phyloP scores from a whole-genome alignment of 1,284 basidiomycete genomes.

The Ceratobasidium papillatum region DNA sequence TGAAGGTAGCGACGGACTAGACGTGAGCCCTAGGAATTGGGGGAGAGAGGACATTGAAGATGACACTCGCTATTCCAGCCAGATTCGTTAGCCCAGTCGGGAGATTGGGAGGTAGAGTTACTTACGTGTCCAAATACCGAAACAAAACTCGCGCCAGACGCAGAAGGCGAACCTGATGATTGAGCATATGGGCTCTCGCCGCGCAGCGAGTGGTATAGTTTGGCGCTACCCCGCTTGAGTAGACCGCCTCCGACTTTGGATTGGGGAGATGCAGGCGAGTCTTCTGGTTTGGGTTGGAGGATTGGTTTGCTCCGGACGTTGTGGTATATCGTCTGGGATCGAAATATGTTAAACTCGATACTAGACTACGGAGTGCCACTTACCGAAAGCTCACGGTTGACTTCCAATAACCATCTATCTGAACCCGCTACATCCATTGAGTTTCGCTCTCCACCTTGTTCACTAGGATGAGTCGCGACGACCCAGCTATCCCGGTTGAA shows the following conservation, averaged over 20 bases:
- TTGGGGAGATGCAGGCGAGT: slow-evolving; percentile 1
- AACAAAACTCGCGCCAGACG: slow-evolving; percentile 40
- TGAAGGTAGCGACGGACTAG: slow-evolving; percentile 27
- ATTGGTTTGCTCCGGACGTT: slow-evolving; percentile 24
- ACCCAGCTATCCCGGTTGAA: slow-evolving; percentile 35
- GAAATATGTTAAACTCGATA: background rate
- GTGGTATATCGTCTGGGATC: slow-evolving; percentile 25
- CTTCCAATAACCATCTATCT: slow-evolving; percentile 21
- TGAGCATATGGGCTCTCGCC: slow-evolving; percentile 39
- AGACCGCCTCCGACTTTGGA: slow-evolving; percentile 13
- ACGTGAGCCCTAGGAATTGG: slow-evolving; percentile 34
- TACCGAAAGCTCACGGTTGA: slow-evolving; percentile 29
- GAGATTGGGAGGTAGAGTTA: background rate
- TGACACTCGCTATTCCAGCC: slow-evolving; percentile 17
- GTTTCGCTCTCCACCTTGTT: background rate
- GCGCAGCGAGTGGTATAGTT: slow-evolving; percentile 31
- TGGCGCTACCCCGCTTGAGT: slow-evolving; percentile 31
- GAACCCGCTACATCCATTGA: background rate
- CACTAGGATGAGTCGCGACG: slow-evolving; percentile 2
- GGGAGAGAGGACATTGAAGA: slow-evolving; percentile 40
- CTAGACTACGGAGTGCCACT: background rate
- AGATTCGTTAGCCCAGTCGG: background rate
- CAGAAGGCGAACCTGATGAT: slow-evolving; percentile 22
- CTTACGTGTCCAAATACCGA: slow-evolving; percentile 34
- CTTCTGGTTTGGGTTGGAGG: slow-evolving; percentile 33